Evolutionary conservation across 2,329 filamentous ascomycete genomes (phyloP), one percentile per base, ranked within the genome.

Genomic region (Cordyceps tenuipes): DNA sequence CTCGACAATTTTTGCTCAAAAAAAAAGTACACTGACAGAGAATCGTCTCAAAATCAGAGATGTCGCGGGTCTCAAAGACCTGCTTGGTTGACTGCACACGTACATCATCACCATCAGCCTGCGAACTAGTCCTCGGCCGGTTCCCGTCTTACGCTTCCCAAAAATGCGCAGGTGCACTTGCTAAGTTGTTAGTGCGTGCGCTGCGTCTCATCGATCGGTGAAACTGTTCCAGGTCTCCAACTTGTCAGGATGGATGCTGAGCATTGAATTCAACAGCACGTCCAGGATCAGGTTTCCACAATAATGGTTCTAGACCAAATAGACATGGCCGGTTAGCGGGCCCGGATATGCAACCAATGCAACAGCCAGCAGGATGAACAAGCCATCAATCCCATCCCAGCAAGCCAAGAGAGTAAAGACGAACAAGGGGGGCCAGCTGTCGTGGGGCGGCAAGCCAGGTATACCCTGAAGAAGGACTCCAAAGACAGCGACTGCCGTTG

Each of bases 131-230:
- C 34, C 10, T 36, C 34, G 9, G 12, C 9, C 34, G 12, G 34
- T 36, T 10, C 12, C 34, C 34, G 12, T 36, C 9, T 36, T 13
- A 10, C 34, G 34, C 34, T 36, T 36, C 34, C 34, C 34, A 10
- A 36, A 36, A 13, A 36, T 36, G 5, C 34, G 5, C 34, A 36
- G 34, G 12, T 29, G 34, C 17, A 43, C 34, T 58, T 58, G 53
- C 19, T 19, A 23, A 4, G 4, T 23, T 23, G 4, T 23, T 23
- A 48, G 26, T 48, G 36, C 19, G 21, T 47, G 48, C 26, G 41
- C 23, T 59, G 57, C 49, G 50, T 55, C 57, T 55, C 49, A 54
- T 60, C 47, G 57, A 54, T 55, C 50, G 57, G 49, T 60, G 43
- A 54, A 51, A 54, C 57, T 59, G 47, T 52, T 36, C 39, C 29